Conservation (phyloP, 176 grass and related monocot genomes). For the Zoysia pacifica region DNA sequence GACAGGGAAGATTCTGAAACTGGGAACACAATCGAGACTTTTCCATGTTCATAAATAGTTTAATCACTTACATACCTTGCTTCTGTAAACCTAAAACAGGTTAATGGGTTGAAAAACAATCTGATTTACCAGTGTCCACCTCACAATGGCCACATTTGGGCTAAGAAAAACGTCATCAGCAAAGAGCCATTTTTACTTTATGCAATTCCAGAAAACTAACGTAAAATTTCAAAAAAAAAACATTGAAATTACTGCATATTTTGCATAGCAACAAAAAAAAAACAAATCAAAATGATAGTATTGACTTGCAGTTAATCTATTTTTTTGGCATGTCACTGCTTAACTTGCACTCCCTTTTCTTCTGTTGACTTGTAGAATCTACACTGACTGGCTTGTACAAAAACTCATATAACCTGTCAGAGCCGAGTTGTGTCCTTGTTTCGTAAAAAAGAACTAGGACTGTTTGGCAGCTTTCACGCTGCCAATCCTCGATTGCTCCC, state of each 20-base stretch:
- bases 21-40: conserved; percentile 28
- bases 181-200: conserved; percentile 27
- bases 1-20: conserved; percentile 26
- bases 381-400: neutral
- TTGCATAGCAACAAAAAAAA: neutral
- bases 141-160: neutral
- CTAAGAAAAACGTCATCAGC: neutral
- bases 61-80: neutral
- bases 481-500: neutral
- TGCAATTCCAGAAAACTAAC: neutral
- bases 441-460: neutral
- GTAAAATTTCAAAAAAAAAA: neutral
- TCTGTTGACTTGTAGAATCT: neutral
- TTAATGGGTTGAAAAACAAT: neutral
- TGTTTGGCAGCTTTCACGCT: neutral
- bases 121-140: neutral
- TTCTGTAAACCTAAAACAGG: neutral
- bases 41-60: conserved; percentile 40
- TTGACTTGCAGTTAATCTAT: neutral
- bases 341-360: conserved; percentile 5
- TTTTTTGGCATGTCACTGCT: neutral
- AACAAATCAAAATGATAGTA: conserved; percentile 5
- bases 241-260: neutral
- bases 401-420: neutral
- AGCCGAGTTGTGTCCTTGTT: neutral